Evolutionary conservation across 2,329 filamentous ascomycete genomes (phyloP).

Genomic region (Gnomoniopsis smithogilvyi): DNA sequence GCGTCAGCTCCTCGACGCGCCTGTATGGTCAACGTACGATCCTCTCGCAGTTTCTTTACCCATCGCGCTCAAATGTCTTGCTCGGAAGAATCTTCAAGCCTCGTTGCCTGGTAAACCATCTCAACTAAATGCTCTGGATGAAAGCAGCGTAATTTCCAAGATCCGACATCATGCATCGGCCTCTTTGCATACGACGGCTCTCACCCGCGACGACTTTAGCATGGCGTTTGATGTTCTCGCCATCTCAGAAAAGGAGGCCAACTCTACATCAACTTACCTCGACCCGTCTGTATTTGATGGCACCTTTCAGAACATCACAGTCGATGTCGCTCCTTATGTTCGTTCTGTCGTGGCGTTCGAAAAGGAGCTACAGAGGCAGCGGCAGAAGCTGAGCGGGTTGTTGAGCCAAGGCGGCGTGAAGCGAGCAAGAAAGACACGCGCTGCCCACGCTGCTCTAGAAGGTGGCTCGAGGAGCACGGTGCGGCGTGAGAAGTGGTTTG

Average conservation of each 20-base stretch:
- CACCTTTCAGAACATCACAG: conserved; percentile 59
- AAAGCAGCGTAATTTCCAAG: conserved; percentile 29
- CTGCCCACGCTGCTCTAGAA: conserved; percentile 67
- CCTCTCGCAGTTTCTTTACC: conserved; percentile 29
- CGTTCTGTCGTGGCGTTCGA: conserved; percentile 80
- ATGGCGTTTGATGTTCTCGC: conserved; percentile 61
- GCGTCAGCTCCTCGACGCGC: conserved; percentile 44
- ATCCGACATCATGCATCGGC: conserved; percentile 37
- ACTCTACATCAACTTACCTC: conserved; percentile 39
- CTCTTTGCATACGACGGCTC: conserved; percentile 19
- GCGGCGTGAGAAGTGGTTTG: conserved; percentile 67
- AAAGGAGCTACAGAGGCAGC: conserved; percentile 63
- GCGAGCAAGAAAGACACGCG: conserved; percentile 62
- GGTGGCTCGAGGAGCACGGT: conserved; percentile 60
- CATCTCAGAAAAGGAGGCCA: conserved; percentile 40
- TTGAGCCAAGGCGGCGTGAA: conserved; percentile 54
- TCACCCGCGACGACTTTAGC: conserved; percentile 52
- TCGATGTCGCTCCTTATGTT: conserved; percentile 88
- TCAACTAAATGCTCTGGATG: conserved; percentile 28
- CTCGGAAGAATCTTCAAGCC: conserved; percentile 27
- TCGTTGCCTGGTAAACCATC: conserved; percentile 1
- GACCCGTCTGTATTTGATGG: conserved; percentile 76
- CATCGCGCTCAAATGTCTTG: conserved; percentile 30
- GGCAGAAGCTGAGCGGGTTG: conserved; percentile 52
- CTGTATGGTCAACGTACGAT: conserved; percentile 30